Percentiles rank a stretch among this genome's conserved stretches.
Conservation (phyloP, 306 rosid species). For the Sechiopsis laciniata region DNA sequence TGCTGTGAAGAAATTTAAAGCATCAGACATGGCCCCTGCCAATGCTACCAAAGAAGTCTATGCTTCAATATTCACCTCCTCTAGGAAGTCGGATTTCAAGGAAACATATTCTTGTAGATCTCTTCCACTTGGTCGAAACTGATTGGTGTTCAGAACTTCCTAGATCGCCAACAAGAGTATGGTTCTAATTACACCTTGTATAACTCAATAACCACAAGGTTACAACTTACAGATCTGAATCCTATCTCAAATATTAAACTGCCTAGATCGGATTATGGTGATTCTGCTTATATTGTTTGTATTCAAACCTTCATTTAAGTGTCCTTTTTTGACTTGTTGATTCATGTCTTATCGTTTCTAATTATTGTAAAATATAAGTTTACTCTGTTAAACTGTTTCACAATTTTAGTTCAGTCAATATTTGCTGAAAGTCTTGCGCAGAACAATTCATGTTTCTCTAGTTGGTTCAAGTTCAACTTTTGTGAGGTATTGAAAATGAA, state of each 20-base stretch:
- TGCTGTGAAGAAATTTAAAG: constrained; percentile 64
- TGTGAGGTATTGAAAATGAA: neutral
- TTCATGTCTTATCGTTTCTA: neutral
- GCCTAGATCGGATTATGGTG: neutral
- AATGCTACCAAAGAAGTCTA: constrained; percentile 78
- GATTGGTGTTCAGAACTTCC: constrained; percentile 27
- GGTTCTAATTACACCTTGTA: too few relatives aligned
- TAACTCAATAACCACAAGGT: too few relatives aligned
- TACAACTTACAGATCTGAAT: too few relatives aligned
- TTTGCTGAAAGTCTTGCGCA: neutral
- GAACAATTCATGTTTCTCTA: neutral
- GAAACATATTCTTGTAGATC: constrained; percentile 73
- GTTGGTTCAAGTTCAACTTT: neutral
- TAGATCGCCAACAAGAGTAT: neutral
- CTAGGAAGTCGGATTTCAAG: constrained; percentile 66
- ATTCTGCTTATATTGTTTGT: constrained; percentile 12
- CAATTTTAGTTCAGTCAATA: neutral
- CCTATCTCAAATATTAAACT: too few relatives aligned
- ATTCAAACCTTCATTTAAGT: neutral
- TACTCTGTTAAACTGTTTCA: neutral
- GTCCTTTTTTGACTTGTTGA: neutral
- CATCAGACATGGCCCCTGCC: constrained; percentile 50
- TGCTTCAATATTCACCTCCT: constrained; percentile 83
- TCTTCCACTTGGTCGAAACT: constrained; percentile 89
- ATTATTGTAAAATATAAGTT: constrained; percentile 2